phyloP scores from a whole-genome alignment of 768 basidiomycete genomes.

The Serpula lacrymans region DNA sequence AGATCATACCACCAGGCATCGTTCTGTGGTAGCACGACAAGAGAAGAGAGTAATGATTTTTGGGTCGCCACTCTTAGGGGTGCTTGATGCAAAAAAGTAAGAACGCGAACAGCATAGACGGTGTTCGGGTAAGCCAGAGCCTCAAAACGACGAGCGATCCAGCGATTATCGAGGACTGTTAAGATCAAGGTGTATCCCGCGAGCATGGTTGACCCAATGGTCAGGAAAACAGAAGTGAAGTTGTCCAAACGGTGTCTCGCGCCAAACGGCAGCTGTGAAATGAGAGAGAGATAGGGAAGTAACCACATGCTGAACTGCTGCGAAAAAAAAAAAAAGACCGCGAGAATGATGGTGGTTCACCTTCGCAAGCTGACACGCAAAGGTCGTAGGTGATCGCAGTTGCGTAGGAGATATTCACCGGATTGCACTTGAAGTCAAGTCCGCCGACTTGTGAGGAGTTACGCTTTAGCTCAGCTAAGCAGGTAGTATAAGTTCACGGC shows the following conservation, averaged over 20 bases:
- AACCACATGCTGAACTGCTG: slow-evolving; percentile 44
- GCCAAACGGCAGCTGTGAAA: slow-evolving; percentile 50
- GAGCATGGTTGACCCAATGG: slow-evolving; percentile 42
- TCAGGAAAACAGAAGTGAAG: slow-evolving; percentile 38
- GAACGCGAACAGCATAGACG: slow-evolving; percentile 20
- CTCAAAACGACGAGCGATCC: slow-evolving; percentile 34
- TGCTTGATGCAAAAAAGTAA: slow-evolving; percentile 36
- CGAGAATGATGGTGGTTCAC: slow-evolving; percentile 8
- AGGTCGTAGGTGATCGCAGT: slow-evolving; percentile 10
- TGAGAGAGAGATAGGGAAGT: slow-evolving; percentile 44
- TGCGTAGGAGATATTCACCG: background rate
- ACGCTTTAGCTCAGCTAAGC: too few relatives aligned
- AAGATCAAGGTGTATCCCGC: slow-evolving; percentile 43
- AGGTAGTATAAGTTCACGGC: too few relatives aligned
- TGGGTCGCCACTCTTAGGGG: slow-evolving; percentile 25
- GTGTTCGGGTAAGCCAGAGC: slow-evolving; percentile 22
- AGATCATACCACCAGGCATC: slow-evolving; percentile 35
- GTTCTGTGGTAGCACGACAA: slow-evolving; percentile 34
- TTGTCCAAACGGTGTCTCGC: slow-evolving; percentile 36
- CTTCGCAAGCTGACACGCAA: slow-evolving; percentile 12
- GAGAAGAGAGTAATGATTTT: slow-evolving; percentile 27
- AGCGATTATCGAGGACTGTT: slow-evolving; percentile 42
- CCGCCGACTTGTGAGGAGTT: too few relatives aligned
- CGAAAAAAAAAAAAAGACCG: slow-evolving; percentile 18
- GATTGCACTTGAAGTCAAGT: too few relatives aligned